These are phyloP conservation scores for Geotrichum fermentans DNA, from an alignment of 1,139 yeast species.

Conservation along the genomic window DNA sequence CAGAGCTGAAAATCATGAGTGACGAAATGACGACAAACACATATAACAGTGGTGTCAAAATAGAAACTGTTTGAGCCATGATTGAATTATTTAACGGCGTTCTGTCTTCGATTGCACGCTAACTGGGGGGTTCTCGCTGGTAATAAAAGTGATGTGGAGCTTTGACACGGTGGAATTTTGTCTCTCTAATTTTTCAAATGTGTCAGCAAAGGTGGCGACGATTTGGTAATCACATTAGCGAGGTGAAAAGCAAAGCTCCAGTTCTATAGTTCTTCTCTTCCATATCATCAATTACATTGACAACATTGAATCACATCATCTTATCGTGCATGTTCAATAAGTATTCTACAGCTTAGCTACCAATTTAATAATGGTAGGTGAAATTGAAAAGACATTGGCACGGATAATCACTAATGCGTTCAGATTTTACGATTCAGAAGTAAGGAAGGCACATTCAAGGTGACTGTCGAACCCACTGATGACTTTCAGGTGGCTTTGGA, in stretches of 20 bases:
- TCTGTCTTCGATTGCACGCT: background rate
- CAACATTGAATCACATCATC: too few relatives aligned
- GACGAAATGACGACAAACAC: conserved; percentile 66
- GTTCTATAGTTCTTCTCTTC: too few relatives aligned
- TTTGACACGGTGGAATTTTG: conserved; percentile 10
- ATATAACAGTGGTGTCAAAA: conserved; percentile 79
- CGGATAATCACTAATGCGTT: background rate
- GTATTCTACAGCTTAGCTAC: too few relatives aligned
- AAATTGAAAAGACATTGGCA: too few relatives aligned
- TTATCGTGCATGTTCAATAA: too few relatives aligned
- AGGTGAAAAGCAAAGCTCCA: too few relatives aligned
- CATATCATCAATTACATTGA: too few relatives aligned
- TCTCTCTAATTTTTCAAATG: too few relatives aligned
- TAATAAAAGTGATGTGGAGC: too few relatives aligned
- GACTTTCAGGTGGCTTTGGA: conserved; percentile 49
- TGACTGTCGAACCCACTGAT: conserved; percentile 48
- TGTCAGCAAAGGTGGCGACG: too few relatives aligned
- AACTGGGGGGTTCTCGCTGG: background rate
- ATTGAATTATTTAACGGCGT: background rate
- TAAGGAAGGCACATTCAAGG: conserved; percentile 75
- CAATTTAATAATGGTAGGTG: too few relatives aligned
- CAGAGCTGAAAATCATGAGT: conserved; percentile 66
- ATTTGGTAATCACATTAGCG: too few relatives aligned
- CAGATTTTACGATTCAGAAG: conserved; percentile 73
- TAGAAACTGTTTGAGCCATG: conserved; percentile 51